These are phyloP conservation scores for Quercus dentata DNA, from an alignment of 306 rosid species.

Conservation along the genomic window DNA sequence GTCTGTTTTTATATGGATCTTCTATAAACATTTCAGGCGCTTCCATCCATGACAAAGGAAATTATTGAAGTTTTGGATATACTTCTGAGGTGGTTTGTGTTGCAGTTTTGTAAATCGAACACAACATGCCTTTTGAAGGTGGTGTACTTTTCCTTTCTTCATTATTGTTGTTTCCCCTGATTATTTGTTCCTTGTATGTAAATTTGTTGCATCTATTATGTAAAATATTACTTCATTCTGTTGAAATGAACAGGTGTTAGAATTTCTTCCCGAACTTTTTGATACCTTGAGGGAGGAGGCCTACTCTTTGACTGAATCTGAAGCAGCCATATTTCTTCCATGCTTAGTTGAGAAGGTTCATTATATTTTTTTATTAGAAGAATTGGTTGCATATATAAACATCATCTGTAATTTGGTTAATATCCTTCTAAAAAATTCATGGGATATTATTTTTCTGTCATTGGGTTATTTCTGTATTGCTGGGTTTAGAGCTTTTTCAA, in stretches of 20 bases:
- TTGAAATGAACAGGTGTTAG: slow-evolving; percentile 69
- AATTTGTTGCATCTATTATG: not conserved
- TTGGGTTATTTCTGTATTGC: not conserved
- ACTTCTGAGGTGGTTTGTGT: slow-evolving; percentile 87
- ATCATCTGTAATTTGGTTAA: not conserved
- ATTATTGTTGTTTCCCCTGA: not conserved
- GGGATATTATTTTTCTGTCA: not conserved
- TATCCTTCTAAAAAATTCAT: not conserved
- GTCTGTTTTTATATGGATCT: slow-evolving; percentile 6
- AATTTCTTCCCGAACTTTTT: slow-evolving; percentile 88
- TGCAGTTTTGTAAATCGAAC: slow-evolving; percentile 97
- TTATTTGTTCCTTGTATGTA: not conserved
- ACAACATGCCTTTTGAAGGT: slow-evolving; percentile 97
- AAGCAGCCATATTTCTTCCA: slow-evolving; percentile 91
- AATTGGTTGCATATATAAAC: not conserved
- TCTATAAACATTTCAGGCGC: slow-evolving; percentile 57
- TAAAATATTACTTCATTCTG: not conserved
- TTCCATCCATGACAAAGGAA: slow-evolving; percentile 79
- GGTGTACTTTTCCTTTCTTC: slow-evolving; percentile 1
- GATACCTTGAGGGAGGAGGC: slow-evolving; percentile 79
- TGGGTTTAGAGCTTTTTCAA: not conserved
- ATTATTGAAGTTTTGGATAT: slow-evolving; percentile 87
- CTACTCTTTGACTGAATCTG: slow-evolving; percentile 78
- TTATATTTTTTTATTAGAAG: not conserved
- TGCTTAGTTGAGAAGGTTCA: slow-evolving; percentile 90